phyloP scores from a whole-genome alignment of 352 stramenopile species.

The Heterotrichella gracilis region DNA sequence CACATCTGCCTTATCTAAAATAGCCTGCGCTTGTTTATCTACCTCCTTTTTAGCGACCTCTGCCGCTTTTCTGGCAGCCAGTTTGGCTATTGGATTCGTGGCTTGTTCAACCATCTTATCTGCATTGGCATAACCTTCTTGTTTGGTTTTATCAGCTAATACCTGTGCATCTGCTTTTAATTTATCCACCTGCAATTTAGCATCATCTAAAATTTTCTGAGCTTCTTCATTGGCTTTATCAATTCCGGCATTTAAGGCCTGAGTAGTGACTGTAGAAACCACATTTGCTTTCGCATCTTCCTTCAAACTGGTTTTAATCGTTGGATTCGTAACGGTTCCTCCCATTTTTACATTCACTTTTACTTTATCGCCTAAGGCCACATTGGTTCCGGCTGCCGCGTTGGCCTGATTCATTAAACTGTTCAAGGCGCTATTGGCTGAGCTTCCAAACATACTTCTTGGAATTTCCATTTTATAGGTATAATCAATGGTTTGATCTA shows the following conservation, averaged over 20 bases:
- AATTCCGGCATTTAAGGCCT: background rate
- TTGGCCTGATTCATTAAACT: constrained; percentile 3
- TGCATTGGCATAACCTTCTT: background rate
- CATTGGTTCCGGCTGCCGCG: background rate
- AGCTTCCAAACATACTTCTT: background rate
- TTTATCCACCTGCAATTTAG: background rate
- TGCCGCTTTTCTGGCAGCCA: background rate
- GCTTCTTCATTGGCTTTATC: background rate
- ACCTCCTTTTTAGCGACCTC: constrained; percentile 5
- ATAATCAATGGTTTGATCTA: constrained; percentile 8
- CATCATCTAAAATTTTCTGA: background rate
- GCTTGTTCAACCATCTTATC: background rate
- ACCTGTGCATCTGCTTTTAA: background rate
- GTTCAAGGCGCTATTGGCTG: background rate
- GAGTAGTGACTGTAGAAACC: background rate
- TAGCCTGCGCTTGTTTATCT: background rate
- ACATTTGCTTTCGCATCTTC: background rate
- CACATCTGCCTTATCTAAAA: background rate
- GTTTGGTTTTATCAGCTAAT: background rate
- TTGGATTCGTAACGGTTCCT: background rate
- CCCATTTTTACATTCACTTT: background rate
- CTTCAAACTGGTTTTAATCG: background rate
- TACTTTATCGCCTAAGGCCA: background rate
- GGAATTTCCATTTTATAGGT: background rate
- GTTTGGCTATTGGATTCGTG: background rate